Base-by-base conservation (phyloP, 2,329 filamentous ascomycete genomes). In the Didymella lethalis region DNA sequence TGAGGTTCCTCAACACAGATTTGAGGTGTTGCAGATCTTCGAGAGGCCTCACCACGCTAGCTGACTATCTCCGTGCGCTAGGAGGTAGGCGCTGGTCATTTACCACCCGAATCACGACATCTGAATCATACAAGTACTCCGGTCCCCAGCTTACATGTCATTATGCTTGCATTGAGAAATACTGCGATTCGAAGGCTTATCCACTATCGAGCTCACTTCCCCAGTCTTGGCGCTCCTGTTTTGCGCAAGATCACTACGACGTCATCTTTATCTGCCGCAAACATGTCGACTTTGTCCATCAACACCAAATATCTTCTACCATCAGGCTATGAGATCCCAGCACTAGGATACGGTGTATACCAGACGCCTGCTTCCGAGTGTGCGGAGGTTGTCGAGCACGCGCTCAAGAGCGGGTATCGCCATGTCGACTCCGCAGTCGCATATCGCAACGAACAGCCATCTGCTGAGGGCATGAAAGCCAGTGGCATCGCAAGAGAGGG, bases 401-500 rank as follows among this genome's bases (percentile, higher is more conserved):
- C 87, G 2, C 76, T 90, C 49, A 79, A 82, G 41, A 73, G 74
- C 11, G 86, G 87, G 8, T 90, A 89, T 71, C 82, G 86, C 31
- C 86, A 89, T 67, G 84, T 90, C 45, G 88, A 90, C 75, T 85
- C 88, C 0, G 90, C 90, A 2, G 74, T 76, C 5, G 4, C 86
- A 67, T 93, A 93, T 74, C 83, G 78, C 55, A 93, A 93, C 65
- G 90, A 93, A 72, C 74, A 78, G 12, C 82, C 89, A 67, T 88
- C 92, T 34, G 88, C 88, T 6, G 79, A 85, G 47, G 89, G 89
- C 1, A 78, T 92, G 32, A 80, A 80, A 43, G 72, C 83, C 51
- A 87, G 85, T 1, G 81, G 81, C 0, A 66, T 92, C 10, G 75
- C 81, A 2, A 82, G 88, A 34, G 76, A 81, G 12, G 81, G 90